These are phyloP conservation scores for Dispira parvispora DNA, from an alignment of 192 early-diverging fungal species.

Conservation along the genomic window DNA sequence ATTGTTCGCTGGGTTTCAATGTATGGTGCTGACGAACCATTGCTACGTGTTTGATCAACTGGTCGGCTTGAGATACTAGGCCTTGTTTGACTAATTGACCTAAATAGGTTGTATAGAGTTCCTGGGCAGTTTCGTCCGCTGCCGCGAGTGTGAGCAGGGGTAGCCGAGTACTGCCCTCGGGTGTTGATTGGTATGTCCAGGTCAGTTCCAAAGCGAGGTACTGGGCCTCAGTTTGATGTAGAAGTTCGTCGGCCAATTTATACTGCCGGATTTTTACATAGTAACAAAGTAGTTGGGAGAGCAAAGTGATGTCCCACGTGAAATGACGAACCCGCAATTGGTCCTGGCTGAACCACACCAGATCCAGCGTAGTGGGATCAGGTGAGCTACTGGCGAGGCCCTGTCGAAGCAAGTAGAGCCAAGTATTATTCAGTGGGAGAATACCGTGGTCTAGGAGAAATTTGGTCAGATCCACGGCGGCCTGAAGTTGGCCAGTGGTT, in stretches of 20 bases:
- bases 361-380: neutral
- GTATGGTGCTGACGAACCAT: no score
- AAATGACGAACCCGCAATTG: neutral
- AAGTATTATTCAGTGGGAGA: neutral
- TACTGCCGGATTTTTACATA: neutral
- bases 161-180: no score
- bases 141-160: no score
- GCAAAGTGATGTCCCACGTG: neutral
- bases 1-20: no score
- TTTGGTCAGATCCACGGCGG: neutral
- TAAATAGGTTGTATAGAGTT: no score
- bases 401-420: neutral
- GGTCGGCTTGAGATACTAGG: no score
- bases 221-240: neutral
- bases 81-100: no score
- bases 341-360: neutral
- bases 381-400: neutral
- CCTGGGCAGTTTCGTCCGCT: no score
- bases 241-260: neutral
- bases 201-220: no score
- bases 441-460: neutral
- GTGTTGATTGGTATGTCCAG: no score
- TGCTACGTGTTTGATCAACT: no score
- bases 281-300: neutral
- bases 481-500: neutral